Evolutionary conservation across 176 grass and related monocot genomes (phyloP), one percentile per base, ranked within the genome.

Genomic region (Musa troglodytarum): DNA sequence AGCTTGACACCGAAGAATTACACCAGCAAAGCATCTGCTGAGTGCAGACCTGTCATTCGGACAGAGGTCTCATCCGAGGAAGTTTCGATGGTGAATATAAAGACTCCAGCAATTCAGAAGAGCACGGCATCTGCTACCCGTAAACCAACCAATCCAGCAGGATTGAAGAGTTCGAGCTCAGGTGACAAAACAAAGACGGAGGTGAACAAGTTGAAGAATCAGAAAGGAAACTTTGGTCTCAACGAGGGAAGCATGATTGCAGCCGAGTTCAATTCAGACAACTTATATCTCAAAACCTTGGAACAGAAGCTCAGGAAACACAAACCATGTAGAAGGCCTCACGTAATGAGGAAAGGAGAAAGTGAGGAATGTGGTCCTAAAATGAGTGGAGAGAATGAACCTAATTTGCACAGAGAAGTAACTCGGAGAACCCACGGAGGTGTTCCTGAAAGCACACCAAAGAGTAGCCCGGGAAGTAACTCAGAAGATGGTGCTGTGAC

Each of bases 241-340:
- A 26, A 22, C 23, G 19, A 50, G 25, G 84, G 76, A 53, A 63
- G 6, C 34, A 6, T 6, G 34, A 43, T 43, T 43, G 34, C 34
- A 6, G 6, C 34, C 4, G 34, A 43, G 34, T 43, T 43, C 34
- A 43, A 43, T 43, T 17, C 75, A 29, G 77, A 11, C 52, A 89
- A 82, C 61, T 2, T 13, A 63, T 80, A 81, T 17, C 65, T 69
- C 23, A 70, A 54, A 11, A 80, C 51, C 43, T 73, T 82, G 68
- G 67, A 78, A 52, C 79, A 12, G 4, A 52, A 17, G 24, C 10
- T 69, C 62, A 51, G 9, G 55, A 89, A 87, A 82, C 81, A 82
- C 76, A 83, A 9, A 65, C 79, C 69, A 80, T 52, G 16, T 66
- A 2, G 26, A 8, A 22, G 22, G 22, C 22, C 22, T 22, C 22